Percentiles rank a stretch among this genome's conserved stretches.
Evolutionary conservation across 306 rosid species (phyloP).

Genomic region (Fagus crenata): DNA sequence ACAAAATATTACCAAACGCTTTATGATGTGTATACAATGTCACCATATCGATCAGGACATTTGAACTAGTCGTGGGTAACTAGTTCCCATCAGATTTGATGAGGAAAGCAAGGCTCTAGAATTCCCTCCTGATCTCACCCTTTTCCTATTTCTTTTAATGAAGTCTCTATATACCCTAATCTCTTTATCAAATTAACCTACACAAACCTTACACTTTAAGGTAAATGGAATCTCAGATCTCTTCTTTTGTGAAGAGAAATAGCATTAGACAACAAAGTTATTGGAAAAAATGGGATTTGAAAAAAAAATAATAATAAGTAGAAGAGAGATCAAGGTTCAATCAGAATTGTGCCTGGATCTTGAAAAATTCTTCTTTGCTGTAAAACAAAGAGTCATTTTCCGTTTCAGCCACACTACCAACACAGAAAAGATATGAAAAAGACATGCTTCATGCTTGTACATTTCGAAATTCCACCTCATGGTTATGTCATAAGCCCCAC

Average conservation of each 20-base stretch:
- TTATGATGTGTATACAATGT: background rate
- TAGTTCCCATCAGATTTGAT: background rate
- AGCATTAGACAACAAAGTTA: no score
- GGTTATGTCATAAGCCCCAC: no score
- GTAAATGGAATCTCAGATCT: no score
- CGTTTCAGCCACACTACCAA: background rate
- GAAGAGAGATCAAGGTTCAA: background rate
- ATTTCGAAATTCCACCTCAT: no score
- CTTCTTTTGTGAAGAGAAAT: no score
- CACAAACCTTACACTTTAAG: no score
- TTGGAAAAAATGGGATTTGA: no score
- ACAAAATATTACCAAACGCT: background rate
- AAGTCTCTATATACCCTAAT: no score
- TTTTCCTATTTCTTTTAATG: accelerated
- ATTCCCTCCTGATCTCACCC: background rate
- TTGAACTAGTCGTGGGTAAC: background rate
- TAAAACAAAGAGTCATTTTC: background rate
- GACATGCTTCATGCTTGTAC: no score
- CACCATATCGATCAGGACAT: constrained; percentile 3
- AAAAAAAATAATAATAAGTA: no score
- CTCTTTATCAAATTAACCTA: no score
- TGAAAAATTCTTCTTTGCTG: background rate
- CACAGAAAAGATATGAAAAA: no score
- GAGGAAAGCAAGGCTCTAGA: background rate
- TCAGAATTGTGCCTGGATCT: background rate